Evolutionary conservation across 2,329 filamentous ascomycete genomes (phyloP).

Genomic region (Neoarthrinium moseri): DNA sequence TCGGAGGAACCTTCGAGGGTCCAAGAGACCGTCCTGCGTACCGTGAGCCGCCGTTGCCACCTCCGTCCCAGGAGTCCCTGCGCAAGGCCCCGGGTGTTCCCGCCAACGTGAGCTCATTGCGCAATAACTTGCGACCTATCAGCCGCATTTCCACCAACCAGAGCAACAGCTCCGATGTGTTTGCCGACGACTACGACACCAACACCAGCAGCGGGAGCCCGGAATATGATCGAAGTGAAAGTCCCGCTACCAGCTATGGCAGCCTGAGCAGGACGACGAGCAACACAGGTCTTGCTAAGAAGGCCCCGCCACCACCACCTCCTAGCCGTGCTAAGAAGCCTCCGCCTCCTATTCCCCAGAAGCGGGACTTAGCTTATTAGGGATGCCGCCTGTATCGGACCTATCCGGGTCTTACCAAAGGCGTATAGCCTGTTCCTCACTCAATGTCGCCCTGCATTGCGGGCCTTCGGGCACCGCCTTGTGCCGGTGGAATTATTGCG

Average conservation of each 20-base stretch:
- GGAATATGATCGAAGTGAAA: conserved; percentile 50
- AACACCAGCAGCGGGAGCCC: conserved; percentile 51
- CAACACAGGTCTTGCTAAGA: conserved; percentile 32
- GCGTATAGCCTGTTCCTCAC: neutral
- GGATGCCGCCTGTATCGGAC: neutral
- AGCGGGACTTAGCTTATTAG: conserved; percentile 24
- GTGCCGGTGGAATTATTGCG: too few relatives aligned
- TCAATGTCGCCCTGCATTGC: too few relatives aligned
- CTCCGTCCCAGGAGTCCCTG: conserved; percentile 18
- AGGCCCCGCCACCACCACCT: conserved; percentile 45
- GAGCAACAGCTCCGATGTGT: conserved; percentile 41
- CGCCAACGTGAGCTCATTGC: conserved; percentile 34
- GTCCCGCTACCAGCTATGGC: conserved; percentile 55
- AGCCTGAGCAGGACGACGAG: conserved; percentile 49
- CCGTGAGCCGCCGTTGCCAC: conserved; percentile 26
- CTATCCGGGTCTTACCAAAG: neutral
- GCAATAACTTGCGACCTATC: conserved; percentile 44
- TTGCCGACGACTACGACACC: conserved; percentile 49
- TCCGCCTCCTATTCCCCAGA: conserved; percentile 48
- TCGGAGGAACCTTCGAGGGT: conserved; percentile 17
- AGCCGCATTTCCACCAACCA: conserved; percentile 39
- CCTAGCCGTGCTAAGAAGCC: conserved; percentile 53
- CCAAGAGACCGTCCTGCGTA: conserved; percentile 19
- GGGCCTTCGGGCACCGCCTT: too few relatives aligned
- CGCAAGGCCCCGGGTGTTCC: conserved; percentile 16